These are phyloP conservation scores for Trichoderma endophyticum DNA, from an alignment of 2,329 filamentous ascomycete species.

Conservation along the genomic window DNA sequence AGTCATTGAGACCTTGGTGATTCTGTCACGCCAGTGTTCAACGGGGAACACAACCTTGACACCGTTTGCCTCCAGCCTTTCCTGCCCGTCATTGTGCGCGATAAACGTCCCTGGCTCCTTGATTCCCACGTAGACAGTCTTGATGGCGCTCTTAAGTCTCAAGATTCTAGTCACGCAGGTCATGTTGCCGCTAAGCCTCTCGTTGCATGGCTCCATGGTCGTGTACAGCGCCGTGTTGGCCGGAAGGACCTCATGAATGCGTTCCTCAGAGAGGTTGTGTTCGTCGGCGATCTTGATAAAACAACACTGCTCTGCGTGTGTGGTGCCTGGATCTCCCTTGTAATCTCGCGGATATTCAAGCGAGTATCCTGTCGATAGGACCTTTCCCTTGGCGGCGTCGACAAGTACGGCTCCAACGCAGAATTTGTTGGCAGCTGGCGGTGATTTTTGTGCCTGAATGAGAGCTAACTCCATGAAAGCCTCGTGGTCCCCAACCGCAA, in stretches of 20 bases:
- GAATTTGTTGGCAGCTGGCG: constrained; percentile 38
- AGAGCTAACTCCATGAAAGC: constrained; percentile 40
- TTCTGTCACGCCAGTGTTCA: constrained; percentile 49
- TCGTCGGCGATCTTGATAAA: constrained; percentile 43
- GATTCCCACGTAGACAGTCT: constrained; percentile 39
- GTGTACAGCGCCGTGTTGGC: constrained; percentile 41
- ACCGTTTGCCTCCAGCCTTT: constrained; percentile 26
- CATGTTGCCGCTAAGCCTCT: constrained; percentile 39
- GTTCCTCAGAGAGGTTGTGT: constrained; percentile 34
- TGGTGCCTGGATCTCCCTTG: constrained; percentile 37
- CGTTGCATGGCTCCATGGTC: constrained; percentile 45
- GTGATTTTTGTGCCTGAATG: constrained; percentile 34
- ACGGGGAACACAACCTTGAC: constrained; percentile 34
- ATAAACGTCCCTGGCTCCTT: constrained; percentile 39
- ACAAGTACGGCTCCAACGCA: constrained; percentile 43
- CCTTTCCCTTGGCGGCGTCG: constrained; percentile 33
- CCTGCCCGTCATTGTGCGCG: constrained; percentile 30
- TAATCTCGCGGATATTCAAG: constrained; percentile 37
- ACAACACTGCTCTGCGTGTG: constrained; percentile 43
- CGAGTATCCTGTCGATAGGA: constrained; percentile 44
- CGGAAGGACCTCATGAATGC: constrained; percentile 36
- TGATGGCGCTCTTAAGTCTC: constrained; percentile 31
- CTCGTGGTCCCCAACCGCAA: constrained; percentile 32
- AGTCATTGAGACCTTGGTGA: constrained; percentile 38
- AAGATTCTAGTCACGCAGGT: constrained; percentile 38